Evolutionary conservation across 2,329 filamentous ascomycete genomes (phyloP).

Genomic region (Graphiopsis chlorocephala): DNA sequence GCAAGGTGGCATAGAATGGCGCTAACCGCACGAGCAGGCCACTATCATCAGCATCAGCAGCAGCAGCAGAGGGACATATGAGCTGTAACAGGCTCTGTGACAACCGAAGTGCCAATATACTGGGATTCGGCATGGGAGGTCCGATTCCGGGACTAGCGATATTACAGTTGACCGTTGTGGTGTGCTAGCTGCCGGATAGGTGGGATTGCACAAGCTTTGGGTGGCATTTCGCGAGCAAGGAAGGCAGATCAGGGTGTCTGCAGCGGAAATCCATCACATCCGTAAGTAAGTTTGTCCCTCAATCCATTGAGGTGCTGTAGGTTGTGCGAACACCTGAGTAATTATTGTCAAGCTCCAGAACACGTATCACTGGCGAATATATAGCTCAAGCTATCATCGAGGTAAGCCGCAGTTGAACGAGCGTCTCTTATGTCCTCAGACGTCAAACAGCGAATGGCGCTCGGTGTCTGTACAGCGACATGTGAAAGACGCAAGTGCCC

Average conservation of each 20-base stretch:
- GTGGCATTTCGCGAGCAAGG: neutral
- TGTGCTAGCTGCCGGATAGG: neutral
- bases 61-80: neutral
- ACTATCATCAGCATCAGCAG: neutral
- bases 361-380: neutral
- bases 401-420: neutral
- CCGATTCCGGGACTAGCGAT: neutral
- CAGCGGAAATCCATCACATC: neutral
- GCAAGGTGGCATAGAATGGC: neutral
- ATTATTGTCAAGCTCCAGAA: neutral
- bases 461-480: neutral
- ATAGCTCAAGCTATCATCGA: neutral
- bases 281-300: neutral
- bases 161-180: neutral
- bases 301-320: neutral
- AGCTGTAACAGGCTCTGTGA: neutral
- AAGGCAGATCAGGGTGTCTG: neutral
- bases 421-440: neutral
- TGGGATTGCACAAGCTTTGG: neutral
- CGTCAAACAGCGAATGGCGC: neutral
- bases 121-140: neutral
- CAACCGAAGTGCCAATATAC: neutral
- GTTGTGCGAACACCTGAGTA: neutral
- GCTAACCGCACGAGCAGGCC: neutral
- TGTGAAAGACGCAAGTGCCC: neutral